Conservation (phyloP, 1,139 yeast genomes). For the Zygoascus meyerae region DNA sequence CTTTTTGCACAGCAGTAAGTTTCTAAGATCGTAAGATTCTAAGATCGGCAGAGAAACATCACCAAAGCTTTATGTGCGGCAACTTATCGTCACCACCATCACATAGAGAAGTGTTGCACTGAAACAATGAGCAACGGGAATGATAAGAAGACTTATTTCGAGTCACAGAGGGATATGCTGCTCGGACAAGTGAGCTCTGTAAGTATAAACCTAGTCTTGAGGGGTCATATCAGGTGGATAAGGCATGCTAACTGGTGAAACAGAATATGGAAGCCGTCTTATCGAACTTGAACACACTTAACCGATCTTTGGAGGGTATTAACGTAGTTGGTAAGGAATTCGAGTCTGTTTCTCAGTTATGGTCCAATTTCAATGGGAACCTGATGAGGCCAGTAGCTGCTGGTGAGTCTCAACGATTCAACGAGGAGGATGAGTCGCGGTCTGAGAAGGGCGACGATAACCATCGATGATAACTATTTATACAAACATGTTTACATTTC, state of each 20-base stretch:
- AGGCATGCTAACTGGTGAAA: not conserved
- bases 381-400: slow-evolving; percentile 3
- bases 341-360: slow-evolving; percentile 44
- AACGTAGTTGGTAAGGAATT: slow-evolving; percentile 52
- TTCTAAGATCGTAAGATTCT: no score
- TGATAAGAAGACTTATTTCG: slow-evolving; percentile 32
- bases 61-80: no score
- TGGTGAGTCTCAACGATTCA: not conserved
- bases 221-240: not conserved
- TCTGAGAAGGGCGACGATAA: not conserved
- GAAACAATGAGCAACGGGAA: slow-evolving; percentile 7
- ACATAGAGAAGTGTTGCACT: not conserved
- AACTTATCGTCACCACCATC: no score
- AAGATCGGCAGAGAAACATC: no score
- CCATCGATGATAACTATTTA: not conserved
- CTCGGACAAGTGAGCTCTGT: slow-evolving; percentile 38
- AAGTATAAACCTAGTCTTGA: slow-evolving; percentile 11
- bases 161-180: slow-evolving; percentile 40
- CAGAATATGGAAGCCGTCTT: slow-evolving; percentile 47
- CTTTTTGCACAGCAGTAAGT: no score
- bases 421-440: not conserved
- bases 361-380: slow-evolving; percentile 43
- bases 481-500: not conserved
- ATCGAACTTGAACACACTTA: slow-evolving; percentile 44
- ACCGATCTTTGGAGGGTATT: slow-evolving; percentile 46